Conservation (phyloP, 2,329 filamentous ascomycete genomes). For the Aspergillus glaucus region DNA sequence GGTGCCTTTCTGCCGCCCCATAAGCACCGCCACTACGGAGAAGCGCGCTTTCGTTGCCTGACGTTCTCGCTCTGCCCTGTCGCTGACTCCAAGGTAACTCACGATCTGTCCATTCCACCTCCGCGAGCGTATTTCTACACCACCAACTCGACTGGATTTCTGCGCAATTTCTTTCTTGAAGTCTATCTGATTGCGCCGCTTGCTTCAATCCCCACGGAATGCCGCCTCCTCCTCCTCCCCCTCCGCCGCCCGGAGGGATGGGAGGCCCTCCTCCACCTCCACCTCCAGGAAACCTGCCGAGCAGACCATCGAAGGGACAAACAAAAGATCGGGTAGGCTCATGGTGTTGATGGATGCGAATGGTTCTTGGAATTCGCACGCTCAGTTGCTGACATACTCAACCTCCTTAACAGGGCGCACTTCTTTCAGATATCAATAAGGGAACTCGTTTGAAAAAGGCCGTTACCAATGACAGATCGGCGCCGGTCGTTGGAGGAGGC, state of each 20-base stretch:
- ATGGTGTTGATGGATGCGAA: background rate
- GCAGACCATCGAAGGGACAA: slow-evolving; percentile 50
- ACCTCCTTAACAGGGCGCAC: slow-evolving; percentile 58
- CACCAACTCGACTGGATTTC: background rate
- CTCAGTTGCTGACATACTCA: background rate
- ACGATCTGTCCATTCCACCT: slow-evolving; percentile 1
- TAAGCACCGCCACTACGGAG: slow-evolving; percentile 13
- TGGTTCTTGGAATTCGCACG: background rate
- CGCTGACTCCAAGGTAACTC: slow-evolving; percentile 8
- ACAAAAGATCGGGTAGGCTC: slow-evolving; percentile 59
- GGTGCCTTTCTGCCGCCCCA: slow-evolving; percentile 22
- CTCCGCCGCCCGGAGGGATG: slow-evolving; percentile 53
- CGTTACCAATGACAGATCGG: slow-evolving; percentile 87
- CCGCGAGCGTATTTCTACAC: background rate
- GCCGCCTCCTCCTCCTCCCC: slow-evolving; percentile 58
- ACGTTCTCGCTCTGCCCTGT: slow-evolving; percentile 20
- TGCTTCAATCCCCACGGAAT: slow-evolving; percentile 20
- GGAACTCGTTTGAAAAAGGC: slow-evolving; percentile 75
- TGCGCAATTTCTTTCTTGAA: background rate
- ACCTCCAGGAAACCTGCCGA: slow-evolving; percentile 44
- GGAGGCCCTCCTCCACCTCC: slow-evolving; percentile 62
- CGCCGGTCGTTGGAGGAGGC: slow-evolving; percentile 59
- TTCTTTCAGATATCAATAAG: slow-evolving; percentile 82
- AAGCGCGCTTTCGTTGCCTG: slow-evolving; percentile 11
- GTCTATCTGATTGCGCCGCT: slow-evolving; percentile 3